Evolutionary conservation across 108 stramenopile species (phyloP), one percentile per base, ranked within the genome.

Genomic region (Discostella pseudostelligera): DNA sequence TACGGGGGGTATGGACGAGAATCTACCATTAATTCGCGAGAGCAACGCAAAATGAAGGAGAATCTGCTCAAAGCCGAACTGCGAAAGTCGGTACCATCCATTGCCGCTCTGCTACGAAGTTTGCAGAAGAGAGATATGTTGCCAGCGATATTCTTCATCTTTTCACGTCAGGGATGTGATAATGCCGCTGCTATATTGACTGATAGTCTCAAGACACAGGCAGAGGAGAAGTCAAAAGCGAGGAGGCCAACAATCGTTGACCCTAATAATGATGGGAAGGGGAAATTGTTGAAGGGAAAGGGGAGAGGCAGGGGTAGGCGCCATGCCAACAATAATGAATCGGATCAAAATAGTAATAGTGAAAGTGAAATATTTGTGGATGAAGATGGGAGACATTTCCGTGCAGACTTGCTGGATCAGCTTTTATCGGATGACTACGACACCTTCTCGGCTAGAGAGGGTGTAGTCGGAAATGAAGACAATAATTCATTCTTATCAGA

Each of bases 91-190:
- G 88, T 90, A 1, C 87, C 90, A 19, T 88, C 86, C 0, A 60
- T 88, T 4, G 39, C 75, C 8, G 71, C 77, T 42, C 58, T 97
- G 32, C 65, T 96, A 20, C 62, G 74, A 51, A 45, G 86, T 45
- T 59, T 97, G 49, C 59, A 74, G 37, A 60, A 88, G 17, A 81
- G 81, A 35, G 72, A 96, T 42, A 53, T 92, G 26, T 65, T 97
- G 8, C 96, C 96, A 39, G 94, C 95, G 2, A 96, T 97, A 49
- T 88, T 97, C 63, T 97, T 97, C 73, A 86, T 96, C 37, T 97
- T 97, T 69, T 84, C 82, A 19, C 67, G 97, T n/a, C 82, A 78
- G 37, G 95, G 97, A 16, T 96, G 94, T 69, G 94, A 95, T 44
- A 74, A 88, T 55, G 94, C 94, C 1, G 95, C 95, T 6, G 53